Evolutionary conservation across 169 alveolate genomes (phyloP).

Genomic region (Eimeria sp.): DNA sequence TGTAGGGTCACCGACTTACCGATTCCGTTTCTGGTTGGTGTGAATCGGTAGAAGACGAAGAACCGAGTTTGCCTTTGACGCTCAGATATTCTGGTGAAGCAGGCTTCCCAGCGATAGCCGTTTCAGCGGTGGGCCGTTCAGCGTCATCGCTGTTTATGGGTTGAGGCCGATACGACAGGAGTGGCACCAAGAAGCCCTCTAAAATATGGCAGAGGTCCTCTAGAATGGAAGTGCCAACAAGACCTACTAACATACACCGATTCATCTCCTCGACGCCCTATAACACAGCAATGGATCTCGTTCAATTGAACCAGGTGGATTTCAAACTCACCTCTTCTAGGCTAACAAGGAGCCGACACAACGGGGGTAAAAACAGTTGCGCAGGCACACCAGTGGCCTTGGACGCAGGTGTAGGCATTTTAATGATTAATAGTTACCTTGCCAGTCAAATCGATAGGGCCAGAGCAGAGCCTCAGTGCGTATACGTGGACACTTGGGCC

Average conservation of each 20-base stretch:
- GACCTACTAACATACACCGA: slow-evolving; percentile 64
- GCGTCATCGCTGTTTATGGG: not conserved
- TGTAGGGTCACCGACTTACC: not conserved
- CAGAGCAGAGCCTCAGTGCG: slow-evolving; percentile 59
- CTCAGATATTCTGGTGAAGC: not conserved
- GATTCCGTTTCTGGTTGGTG: slow-evolving; percentile 11
- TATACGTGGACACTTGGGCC: slow-evolving; percentile 11
- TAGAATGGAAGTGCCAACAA: slow-evolving; percentile 17
- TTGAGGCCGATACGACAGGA: slow-evolving; percentile 25
- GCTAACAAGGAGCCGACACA: not conserved
- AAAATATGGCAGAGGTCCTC: slow-evolving; percentile 54
- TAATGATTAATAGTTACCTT: not conserved
- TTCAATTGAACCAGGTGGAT: not conserved
- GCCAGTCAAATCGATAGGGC: slow-evolving; percentile 70
- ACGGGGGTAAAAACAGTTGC: not conserved
- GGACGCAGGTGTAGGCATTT: not conserved
- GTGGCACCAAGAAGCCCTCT: slow-evolving; percentile 64
- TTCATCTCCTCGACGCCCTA: slow-evolving; percentile 70
- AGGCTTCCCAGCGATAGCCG: slow-evolving; percentile 24
- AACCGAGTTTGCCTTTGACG: not conserved
- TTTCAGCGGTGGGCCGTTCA: not conserved
- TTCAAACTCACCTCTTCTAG: not conserved
- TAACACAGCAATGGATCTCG: not conserved
- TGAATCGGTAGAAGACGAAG: slow-evolving; percentile 32
- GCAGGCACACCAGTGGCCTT: not conserved